Conservation (phyloP, 83 land plant genomes). For the Picea mariana region DNA sequence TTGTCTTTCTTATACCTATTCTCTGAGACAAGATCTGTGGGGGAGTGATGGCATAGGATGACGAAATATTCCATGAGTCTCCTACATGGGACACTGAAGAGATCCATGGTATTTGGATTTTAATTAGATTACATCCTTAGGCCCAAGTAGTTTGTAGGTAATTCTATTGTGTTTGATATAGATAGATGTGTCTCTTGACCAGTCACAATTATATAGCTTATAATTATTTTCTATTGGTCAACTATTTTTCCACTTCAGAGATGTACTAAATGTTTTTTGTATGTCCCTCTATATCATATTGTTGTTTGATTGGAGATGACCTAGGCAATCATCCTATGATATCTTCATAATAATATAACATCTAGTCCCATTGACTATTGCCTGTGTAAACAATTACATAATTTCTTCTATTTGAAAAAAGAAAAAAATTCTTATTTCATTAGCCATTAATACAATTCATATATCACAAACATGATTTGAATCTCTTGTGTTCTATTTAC, state of each 20-base stretch:
- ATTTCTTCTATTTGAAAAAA: neutral
- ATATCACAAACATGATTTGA: neutral
- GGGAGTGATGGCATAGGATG: neutral
- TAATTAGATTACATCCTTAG: neutral
- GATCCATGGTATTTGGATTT: neutral
- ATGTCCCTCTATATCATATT: neutral
- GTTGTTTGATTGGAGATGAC: neutral
- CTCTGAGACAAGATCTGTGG: neutral
- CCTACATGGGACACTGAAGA: neutral
- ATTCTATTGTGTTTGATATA: neutral
- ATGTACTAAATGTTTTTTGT: neutral
- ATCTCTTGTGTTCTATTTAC: neutral
- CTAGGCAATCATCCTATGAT: neutral
- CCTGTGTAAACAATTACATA: neutral
- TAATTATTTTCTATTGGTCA: neutral
- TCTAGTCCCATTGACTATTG: neutral
- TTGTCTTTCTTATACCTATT: neutral
- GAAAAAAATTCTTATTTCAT: neutral
- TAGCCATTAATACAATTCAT: neutral
- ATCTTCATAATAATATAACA: neutral
- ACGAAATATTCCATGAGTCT: neutral
- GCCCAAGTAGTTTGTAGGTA: neutral
- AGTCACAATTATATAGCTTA: slow-evolving; percentile 3
- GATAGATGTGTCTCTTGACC: neutral
- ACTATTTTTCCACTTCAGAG: neutral